Evolutionary conservation across 2,329 filamentous ascomycete genomes (phyloP).

Genomic region (Stagonosporopsis cucurbitacearum): DNA sequence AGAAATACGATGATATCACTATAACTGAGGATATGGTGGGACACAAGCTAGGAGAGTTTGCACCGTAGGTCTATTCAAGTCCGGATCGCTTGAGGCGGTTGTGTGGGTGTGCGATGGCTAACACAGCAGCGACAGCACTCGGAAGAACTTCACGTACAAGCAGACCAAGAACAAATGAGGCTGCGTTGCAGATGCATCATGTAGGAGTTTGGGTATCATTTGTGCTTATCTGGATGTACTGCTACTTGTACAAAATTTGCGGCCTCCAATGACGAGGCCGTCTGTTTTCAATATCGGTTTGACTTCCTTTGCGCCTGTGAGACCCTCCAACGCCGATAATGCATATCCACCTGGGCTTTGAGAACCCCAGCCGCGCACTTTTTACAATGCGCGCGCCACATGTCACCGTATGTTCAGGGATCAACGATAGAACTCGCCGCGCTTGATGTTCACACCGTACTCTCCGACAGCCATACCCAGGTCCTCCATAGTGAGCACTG

Average conservation of each 20-base stretch:
- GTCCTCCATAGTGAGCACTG: conserved; percentile 98
- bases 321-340: conserved; percentile 38
- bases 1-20: conserved; percentile 79
- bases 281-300: background rate
- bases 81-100: no score
- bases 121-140: conserved; percentile 58
- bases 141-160: conserved; percentile 72
- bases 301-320: conserved; percentile 27
- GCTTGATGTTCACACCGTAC: conserved; percentile 97
- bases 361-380: background rate
- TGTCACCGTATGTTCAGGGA: background rate
- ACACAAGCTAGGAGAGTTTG: conserved; percentile 92
- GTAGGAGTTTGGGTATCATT: conserved; percentile 49
- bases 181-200: conserved; percentile 28
- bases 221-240: conserved; percentile 41
- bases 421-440: conserved; percentile 94
- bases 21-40: conserved; percentile 97
- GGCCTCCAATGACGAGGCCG: conserved; percentile 14
- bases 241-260: conserved; percentile 42
- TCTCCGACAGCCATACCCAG: conserved; percentile 97
- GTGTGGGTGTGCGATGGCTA: background rate
- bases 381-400: background rate
- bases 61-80: conserved; percentile 65
- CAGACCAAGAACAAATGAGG: conserved; percentile 72
- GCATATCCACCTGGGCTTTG: conserved; percentile 16